phyloP scores from a whole-genome alignment of 2,329 filamentous ascomycete genomes.

The Rhynchosporium graminicola region DNA sequence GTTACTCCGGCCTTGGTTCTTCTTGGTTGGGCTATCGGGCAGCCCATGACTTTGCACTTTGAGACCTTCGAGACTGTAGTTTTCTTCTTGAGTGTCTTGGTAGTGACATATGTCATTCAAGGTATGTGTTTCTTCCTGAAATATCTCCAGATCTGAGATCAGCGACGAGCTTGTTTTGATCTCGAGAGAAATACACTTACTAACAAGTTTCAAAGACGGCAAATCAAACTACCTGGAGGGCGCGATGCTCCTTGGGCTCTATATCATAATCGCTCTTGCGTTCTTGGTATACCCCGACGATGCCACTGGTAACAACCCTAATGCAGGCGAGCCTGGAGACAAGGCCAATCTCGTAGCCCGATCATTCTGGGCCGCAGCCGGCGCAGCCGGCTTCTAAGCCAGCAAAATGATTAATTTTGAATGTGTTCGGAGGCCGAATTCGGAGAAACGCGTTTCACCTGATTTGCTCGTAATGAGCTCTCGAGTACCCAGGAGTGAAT shows the following conservation, averaged over 20 bases:
- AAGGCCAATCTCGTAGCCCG: slow-evolving; percentile 9
- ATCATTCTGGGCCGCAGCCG: slow-evolving; percentile 6
- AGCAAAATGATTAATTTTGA: neutral
- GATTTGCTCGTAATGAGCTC: neutral
- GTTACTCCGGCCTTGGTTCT: slow-evolving; percentile 81
- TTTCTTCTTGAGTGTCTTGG: slow-evolving; percentile 73
- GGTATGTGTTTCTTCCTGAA: no score
- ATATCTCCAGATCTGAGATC: no score
- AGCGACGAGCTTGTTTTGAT: no score
- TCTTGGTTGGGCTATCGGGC: slow-evolving; percentile 71
- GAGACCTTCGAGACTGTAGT: slow-evolving; percentile 78
- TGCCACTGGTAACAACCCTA: slow-evolving; percentile 29
- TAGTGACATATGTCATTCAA: slow-evolving; percentile 70
- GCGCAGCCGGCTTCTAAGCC: neutral
- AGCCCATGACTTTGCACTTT: slow-evolving; percentile 75
- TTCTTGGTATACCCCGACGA: slow-evolving; percentile 63
- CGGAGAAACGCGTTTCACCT: neutral
- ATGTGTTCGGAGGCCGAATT: neutral
- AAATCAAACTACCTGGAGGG: slow-evolving; percentile 84
- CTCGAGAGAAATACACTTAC: no score
- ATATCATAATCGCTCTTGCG: slow-evolving; percentile 60
- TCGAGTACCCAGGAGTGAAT: neutral
- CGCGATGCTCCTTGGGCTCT: slow-evolving; percentile 59
- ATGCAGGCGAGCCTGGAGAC: neutral
- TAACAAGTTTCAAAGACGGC: slow-evolving; percentile 53